Evolutionary conservation across 108 stramenopile genomes (phyloP).

Genomic region (Chaetoceros muelleri): DNA sequence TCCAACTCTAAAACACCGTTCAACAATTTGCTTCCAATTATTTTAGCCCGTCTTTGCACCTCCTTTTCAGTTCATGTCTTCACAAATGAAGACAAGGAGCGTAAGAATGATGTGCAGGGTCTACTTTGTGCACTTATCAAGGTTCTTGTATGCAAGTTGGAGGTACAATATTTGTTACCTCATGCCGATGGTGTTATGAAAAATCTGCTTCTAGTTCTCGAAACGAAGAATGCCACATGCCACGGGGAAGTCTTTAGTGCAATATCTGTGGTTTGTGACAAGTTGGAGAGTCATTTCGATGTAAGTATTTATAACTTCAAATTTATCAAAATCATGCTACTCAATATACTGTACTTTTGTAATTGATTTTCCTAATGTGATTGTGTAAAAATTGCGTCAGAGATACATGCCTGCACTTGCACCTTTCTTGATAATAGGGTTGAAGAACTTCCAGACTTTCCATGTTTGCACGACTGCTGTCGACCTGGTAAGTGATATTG

Average conservation of each 20-base stretch:
- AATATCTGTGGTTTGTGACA: constrained; percentile 74
- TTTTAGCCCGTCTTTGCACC: constrained; percentile 62
- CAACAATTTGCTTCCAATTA: constrained; percentile 54
- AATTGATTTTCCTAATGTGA: not conserved
- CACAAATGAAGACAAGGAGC: constrained; percentile 78
- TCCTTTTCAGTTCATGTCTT: constrained; percentile 62
- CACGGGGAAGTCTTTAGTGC: constrained; percentile 93
- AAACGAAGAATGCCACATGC: constrained; percentile 65
- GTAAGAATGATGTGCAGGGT: constrained; percentile 73
- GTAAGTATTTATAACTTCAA: constrained; percentile 11
- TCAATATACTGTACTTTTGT: not conserved
- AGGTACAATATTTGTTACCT: constrained; percentile 54
- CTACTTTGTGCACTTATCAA: constrained; percentile 79
- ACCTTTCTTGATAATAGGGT: constrained; percentile 69
- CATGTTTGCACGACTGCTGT: constrained; percentile 91
- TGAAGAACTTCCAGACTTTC: constrained; percentile 83
- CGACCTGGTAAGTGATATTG: constrained; percentile 87
- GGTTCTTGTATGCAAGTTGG: constrained; percentile 64
- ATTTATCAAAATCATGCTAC: not conserved
- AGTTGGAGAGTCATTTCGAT: constrained; percentile 73
- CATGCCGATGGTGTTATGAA: constrained; percentile 78
- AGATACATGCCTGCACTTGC: constrained; percentile 84
- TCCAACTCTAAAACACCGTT: constrained; percentile 61
- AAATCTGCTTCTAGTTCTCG: constrained; percentile 75
- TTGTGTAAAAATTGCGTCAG: too few species aligned